Conservation (phyloP, 2,329 filamentous ascomycete genomes). For the Aspergillus luchuensis region DNA sequence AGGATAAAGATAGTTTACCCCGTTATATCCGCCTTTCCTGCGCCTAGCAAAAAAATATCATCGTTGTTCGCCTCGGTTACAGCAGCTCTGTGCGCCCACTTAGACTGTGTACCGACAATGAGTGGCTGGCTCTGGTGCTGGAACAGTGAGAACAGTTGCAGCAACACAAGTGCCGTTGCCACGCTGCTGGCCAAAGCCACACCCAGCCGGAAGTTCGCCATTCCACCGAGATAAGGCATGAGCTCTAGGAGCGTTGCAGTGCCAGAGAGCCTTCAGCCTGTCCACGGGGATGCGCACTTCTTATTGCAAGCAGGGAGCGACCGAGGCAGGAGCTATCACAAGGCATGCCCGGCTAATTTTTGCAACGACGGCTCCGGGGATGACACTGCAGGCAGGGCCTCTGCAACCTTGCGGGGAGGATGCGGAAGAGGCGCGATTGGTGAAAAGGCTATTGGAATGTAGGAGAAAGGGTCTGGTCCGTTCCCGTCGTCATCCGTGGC, state of each 20-base stretch:
- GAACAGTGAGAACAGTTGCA: slow-evolving; percentile 34
- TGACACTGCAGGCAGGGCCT: slow-evolving; percentile 8
- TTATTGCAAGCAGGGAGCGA: slow-evolving; percentile 14
- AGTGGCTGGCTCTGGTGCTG: slow-evolving; percentile 20
- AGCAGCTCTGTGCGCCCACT: slow-evolving; percentile 28
- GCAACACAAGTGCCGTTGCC: slow-evolving; percentile 31
- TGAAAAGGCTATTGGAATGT: slow-evolving; percentile 3
- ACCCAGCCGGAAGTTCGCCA: slow-evolving; percentile 33
- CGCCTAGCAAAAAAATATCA: slow-evolving; percentile 63
- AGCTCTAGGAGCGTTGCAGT: slow-evolving; percentile 8
- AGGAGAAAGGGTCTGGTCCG: background rate
- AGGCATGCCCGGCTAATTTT: slow-evolving; percentile 13
- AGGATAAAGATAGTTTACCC: slow-evolving; percentile 49
- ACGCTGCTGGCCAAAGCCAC: slow-evolving; percentile 29
- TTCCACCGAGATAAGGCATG: slow-evolving; percentile 16
- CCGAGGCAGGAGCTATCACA: slow-evolving; percentile 11
- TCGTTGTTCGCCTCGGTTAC: slow-evolving; percentile 35
- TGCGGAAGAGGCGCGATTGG: slow-evolving; percentile 3
- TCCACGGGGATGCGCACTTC: slow-evolving; percentile 6
- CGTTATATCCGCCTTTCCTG: slow-evolving; percentile 73
- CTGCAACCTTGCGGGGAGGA: background rate
- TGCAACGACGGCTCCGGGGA: background rate
- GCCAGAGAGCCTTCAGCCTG: slow-evolving; percentile 7
- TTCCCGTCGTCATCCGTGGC: background rate
- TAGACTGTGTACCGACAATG: slow-evolving; percentile 20